These are phyloP conservation scores for Carex cristatella DNA, from an alignment of 176 grass and related monocot genomes.

Conservation along the genomic window DNA sequence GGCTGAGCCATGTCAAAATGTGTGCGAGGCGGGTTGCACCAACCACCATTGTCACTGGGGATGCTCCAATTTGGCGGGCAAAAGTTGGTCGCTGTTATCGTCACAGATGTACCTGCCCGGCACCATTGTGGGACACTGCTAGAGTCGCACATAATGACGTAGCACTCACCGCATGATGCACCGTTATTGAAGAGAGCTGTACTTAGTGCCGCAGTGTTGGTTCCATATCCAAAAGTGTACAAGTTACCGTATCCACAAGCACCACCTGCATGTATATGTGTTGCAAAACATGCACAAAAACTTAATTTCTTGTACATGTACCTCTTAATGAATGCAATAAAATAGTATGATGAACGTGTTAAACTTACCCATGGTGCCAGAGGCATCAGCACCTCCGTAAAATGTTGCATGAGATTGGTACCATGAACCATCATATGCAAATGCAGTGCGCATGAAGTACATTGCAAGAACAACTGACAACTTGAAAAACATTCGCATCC, in stretches of 20 bases:
- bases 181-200: conserved; percentile 56
- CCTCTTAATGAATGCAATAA: not conserved
- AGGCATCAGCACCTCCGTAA: conserved; percentile 38
- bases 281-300: not conserved
- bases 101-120: conserved; percentile 35
- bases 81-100: conserved; percentile 73
- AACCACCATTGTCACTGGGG: conserved; percentile 51
- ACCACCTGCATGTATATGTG: conserved; percentile 32
- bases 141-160: conserved; percentile 51
- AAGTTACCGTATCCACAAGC: conserved; percentile 80
- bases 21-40: conserved; percentile 88
- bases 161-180: conserved; percentile 67
- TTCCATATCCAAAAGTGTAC: conserved; percentile 70
- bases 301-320: not conserved
- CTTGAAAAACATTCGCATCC: conserved; percentile 2
- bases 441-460: not conserved
- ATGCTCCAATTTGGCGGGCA: conserved; percentile 61
- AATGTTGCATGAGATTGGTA: conserved; percentile 30
- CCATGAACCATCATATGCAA: conserved; percentile 14
- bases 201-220: conserved; percentile 71
- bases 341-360: not conserved
- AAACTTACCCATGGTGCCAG: conserved; percentile 40
- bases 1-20: conserved; percentile 91
- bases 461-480: conserved; percentile 6
- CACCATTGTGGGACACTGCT: conserved; percentile 20